Evolutionary conservation across 352 stramenopile species (phyloP), one percentile per base, ranked within the genome.

Genomic region (Achlya hypogyna): DNA sequence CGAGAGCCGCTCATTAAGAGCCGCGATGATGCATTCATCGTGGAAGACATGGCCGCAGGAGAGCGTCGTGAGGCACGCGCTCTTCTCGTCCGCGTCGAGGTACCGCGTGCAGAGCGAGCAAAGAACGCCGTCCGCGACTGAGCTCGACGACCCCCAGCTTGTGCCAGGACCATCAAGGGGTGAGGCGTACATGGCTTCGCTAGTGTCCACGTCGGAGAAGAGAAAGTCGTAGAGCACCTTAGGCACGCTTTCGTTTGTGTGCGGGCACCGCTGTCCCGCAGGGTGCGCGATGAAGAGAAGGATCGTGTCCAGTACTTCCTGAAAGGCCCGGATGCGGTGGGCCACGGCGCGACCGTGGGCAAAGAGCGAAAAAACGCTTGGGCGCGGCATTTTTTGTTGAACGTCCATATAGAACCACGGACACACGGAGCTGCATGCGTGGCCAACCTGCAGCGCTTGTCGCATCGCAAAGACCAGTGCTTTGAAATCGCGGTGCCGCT

Each of bases 11-110:
- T 87, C 76, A 65, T 93, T 93, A 14, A 93, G 77, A 56, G 78
- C 82, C 9, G 78, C 79, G 18, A 93, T 78, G 74, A 89, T 89
- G 69, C 84, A 93, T 65, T 93, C 78, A 51, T 86, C 76, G 69
- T 86, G 78, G 71, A 84, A 86, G 25, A 74, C 49, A 62, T 86
- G 78, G 51, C 84, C 79, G 22, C 84, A 93, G 38, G 74, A 76
- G 22, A 93, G 74, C 47, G 75, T 87, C 74, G 83, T 89, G 31
- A 88, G 63, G 70, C 88, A 89, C 38, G 58, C 14, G 45, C 31
- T 56, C 49, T 31, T 12, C 31, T 56, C 49, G 8, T 56, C 10
- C 10, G 2, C 29, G 9, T 38, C 51, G 10, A 32, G 4, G n/a
- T 12, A 23, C 18, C 29, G 42, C 12, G 40, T 67, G 20, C 28